Percentiles rank a stretch among this genome's conserved stretches.
Conservation (phyloP, 2,329 filamentous ascomycete species). For the Cordyceps cicadae region DNA sequence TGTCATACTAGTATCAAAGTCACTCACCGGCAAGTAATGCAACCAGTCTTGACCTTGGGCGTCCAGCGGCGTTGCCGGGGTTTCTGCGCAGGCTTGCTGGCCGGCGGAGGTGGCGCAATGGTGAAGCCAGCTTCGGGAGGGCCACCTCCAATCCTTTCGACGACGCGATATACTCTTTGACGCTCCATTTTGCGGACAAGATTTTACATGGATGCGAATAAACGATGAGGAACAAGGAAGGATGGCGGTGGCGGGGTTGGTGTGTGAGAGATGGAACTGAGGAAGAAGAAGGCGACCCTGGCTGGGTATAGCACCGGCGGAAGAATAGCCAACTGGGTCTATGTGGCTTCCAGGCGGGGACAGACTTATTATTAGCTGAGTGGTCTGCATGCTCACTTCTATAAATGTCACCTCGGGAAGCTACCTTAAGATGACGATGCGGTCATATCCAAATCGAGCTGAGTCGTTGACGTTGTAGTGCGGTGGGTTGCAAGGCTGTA, state of each 20-base stretch:
- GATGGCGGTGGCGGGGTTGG: not conserved
- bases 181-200: not conserved
- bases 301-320: not conserved
- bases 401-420: not conserved
- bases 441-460: not conserved
- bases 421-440: not conserved
- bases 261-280: not conserved
- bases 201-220: not conserved
- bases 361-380: not conserved
- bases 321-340: not conserved
- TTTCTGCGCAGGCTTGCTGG: not conserved
- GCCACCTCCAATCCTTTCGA: not conserved
- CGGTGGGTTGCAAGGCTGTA: not conserved
- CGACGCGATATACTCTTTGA: slow-evolving; percentile 3
- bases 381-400: not conserved
- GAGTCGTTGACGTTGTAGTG: not conserved
- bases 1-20: not conserved
- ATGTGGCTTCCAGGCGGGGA: not conserved
- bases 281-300: not conserved
- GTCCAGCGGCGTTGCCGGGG: slow-evolving; percentile 10
- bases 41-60: slow-evolving; percentile 17
- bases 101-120: not conserved
- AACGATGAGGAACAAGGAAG: not conserved
- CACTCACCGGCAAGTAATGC: slow-evolving; percentile 17
- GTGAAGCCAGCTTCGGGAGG: not conserved